Conservation (phyloP, 139 green algal species). For the Chlamydomonas sphaeroides region DNA sequence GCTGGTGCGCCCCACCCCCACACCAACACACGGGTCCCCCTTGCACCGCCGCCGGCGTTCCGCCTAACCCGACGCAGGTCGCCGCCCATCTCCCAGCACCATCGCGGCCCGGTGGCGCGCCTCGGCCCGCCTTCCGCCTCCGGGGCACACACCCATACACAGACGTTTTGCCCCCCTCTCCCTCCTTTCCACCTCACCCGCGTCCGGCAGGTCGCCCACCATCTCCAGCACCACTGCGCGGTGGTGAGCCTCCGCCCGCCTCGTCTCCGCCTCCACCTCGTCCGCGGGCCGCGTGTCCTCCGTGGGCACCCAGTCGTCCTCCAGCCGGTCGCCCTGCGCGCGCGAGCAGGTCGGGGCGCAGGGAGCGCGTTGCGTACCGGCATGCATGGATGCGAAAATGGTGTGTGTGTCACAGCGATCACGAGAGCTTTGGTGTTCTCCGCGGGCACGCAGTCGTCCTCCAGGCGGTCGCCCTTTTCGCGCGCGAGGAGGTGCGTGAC, state of each 20-base stretch:
- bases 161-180: not conserved
- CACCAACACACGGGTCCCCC: no score
- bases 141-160: not conserved
- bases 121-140: no score
- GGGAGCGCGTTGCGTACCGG: no score
- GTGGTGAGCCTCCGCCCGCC: conserved; percentile 86
- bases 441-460: conserved; percentile 94
- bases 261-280: conserved; percentile 83
- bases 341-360: no score
- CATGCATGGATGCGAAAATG: no score
- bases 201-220: conserved; percentile 83
- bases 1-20: no score
- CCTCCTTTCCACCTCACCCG: not conserved
- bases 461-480: conserved; percentile 88
- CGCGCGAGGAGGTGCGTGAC: no score
- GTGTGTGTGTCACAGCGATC: no score
- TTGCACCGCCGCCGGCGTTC: no score
- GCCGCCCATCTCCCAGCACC: not conserved
- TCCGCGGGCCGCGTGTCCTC: conserved; percentile 78
- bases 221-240: conserved; percentile 97
- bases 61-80: no score
- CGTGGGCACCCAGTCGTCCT: conserved; percentile 94
- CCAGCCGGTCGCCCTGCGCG: conserved; percentile 88
- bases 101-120: not conserved
- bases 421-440: no score